Evolutionary conservation across 2,329 filamentous ascomycete genomes (phyloP), one percentile per base, ranked within the genome.

Genomic region (Orbilia javanica): DNA sequence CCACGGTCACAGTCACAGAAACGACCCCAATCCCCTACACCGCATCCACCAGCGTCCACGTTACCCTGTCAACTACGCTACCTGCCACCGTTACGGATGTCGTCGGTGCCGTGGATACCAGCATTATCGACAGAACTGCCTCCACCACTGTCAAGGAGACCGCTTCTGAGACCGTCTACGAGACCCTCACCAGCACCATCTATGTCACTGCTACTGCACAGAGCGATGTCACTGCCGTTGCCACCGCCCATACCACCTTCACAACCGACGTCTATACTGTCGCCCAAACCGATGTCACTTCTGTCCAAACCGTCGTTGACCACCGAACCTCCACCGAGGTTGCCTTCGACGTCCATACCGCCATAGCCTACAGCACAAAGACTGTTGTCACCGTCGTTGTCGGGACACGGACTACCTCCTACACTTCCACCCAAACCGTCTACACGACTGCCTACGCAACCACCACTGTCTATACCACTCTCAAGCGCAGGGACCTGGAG

Each of bases 151-250:
- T 65, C 39, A 44, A 65, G n/a, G 42, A 65, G 34, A 65, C 44
- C 22, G 62, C 62, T 50, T 65, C 62, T 3, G 42, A 34, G 27
- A 65, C 62, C 4, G n/a, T 65, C 42, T 65, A 65, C 34, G 62
- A 65, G 25, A 65, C 62, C 6, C 52, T 34, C n/a, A 65, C 42
- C 10, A 50, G 44, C 6, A 65, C 62, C 11, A 52, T 65, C n/a
- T 36, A 31, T 52, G 62, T 44, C 25, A 52, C 62, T 18, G 42
- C 62, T 15, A 65, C 62, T 27, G 42, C 62, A 34, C 27, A 42
- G 11, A 65, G 44, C 42, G 62, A 65, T 52, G 42, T 65, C 27
- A 65, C 44, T n/a, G 62, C 62, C 15, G 52, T 44, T 6, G 62
- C 27, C 13, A 65, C 42, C 8, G 44, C 15, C 3, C 62, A 65